Percentiles rank a stretch among this genome's conserved stretches.
Evolutionary conservation across 352 stramenopile genomes (phyloP).

Genomic region (Pythium guiyangense): DNA sequence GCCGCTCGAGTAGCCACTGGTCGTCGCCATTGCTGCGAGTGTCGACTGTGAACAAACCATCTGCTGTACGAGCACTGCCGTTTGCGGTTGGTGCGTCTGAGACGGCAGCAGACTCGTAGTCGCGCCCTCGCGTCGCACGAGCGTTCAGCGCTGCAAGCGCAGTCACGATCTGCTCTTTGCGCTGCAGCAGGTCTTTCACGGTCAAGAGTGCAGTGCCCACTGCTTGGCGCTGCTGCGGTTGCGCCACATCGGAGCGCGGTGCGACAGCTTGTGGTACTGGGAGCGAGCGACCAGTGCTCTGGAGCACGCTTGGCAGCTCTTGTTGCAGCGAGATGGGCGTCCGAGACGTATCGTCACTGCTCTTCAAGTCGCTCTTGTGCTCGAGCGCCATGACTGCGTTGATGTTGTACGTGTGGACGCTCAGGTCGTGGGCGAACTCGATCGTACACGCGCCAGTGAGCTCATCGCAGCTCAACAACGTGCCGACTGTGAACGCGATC

Average conservation of each 20-base stretch:
- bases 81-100: slow-evolving; percentile 7
- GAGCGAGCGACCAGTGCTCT: background rate
- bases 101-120: background rate
- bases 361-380: background rate
- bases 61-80: slow-evolving; percentile 7
- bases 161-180: slow-evolving; percentile 63
- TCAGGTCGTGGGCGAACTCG: slow-evolving; percentile 14
- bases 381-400: slow-evolving; percentile 56
- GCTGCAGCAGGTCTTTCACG: slow-evolving; percentile 62
- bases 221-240: slow-evolving; percentile 21
- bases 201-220: slow-evolving; percentile 36
- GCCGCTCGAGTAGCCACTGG: slow-evolving; percentile 37
- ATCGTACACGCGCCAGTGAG: slow-evolving; percentile 30
- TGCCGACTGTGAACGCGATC: slow-evolving; percentile 32
- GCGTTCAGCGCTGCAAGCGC: slow-evolving; percentile 46
- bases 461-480: slow-evolving; percentile 21
- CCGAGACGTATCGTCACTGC: slow-evolving; percentile 2
- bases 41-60: slow-evolving; percentile 20
- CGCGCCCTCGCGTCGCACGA: slow-evolving; percentile 3
- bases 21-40: slow-evolving; percentile 19
- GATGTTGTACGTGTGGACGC: slow-evolving; percentile 28
- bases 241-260: too few species aligned
- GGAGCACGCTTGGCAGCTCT: background rate
- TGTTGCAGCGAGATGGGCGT: slow-evolving; percentile 1
- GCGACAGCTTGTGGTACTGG: background rate